Evolutionary conservation across 805 yeast genomes (phyloP), one percentile per base, ranked within the genome.

Genomic region (Scheffersomyces ergatensis): DNA sequence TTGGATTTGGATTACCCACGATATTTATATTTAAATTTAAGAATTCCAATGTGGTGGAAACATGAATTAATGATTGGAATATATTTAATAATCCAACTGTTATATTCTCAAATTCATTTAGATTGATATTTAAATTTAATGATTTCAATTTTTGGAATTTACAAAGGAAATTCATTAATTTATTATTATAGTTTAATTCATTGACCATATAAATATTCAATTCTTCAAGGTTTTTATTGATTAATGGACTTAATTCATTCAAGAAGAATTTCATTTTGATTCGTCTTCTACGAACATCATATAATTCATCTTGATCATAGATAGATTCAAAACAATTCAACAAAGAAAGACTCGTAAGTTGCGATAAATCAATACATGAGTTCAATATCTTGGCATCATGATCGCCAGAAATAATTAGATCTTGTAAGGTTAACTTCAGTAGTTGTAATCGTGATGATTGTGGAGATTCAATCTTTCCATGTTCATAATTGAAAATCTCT

Each of bases 251-350:
- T 35, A 49, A 33, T 3, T 17, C 15, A 30, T 42, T 42, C 12
- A 49, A 36, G 33, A 49, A 47, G 15, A 38, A 32, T 9, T 16
- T 12, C 9, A 25, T 13, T 2, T 47, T 48, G 2, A 50, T 47
- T 17, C 33, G 40, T 40, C 47, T 46, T 37, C 51, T 46, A 2
- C 36, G 15, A 13, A 40, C 11, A 3, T 34, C 30, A 17, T 31
- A 27, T 1, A 29, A 5, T 13, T 29, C 32, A 29, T 29, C 32
- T 29, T 29, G 32, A 29, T 29, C 32, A 33, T 32, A 7, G 13
- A 43, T 15, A 9, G 30, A n/a, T 34, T 50, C 55, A 18, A 35
- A 33, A 21, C 51, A 50, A 29, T 49, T 47, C 4, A 38, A 35
- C 4, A 50, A 38, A 2, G 46, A 35, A 13, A 50, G 30, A 4